Evolutionary conservation across 1,139 yeast species (phyloP).

Genomic region (Suhomyces chickasaworum): DNA sequence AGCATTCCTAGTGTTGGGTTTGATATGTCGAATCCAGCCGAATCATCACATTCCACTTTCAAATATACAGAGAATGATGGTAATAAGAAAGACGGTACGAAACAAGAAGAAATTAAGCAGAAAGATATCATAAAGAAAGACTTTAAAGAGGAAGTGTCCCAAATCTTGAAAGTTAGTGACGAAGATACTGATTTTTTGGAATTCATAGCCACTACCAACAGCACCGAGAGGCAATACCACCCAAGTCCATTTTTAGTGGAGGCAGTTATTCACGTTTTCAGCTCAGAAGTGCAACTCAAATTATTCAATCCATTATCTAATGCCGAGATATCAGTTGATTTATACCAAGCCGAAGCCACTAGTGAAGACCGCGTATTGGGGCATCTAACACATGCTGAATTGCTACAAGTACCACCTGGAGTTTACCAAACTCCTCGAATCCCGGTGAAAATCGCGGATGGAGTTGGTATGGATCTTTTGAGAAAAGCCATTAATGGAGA

Average conservation of each 20-base stretch:
- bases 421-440: conserved; percentile 48
- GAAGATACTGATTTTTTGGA: neutral
- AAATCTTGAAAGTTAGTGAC: neutral
- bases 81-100: no score
- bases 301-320: conserved; percentile 55
- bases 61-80: no score
- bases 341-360: conserved; percentile 49
- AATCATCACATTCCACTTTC: neutral
- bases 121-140: no score
- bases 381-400: conserved; percentile 38
- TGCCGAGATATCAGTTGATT: conserved; percentile 37
- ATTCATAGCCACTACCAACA: neutral
- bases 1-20: conserved; percentile 21
- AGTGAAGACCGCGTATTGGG: conserved; percentile 51
- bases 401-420: conserved; percentile 51
- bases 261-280: conserved; percentile 52
- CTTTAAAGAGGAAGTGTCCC: neutral
- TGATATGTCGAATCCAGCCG: conserved; percentile 1
- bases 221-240: neutral
- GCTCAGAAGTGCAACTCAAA: conserved; percentile 53
- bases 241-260: conserved; percentile 39
- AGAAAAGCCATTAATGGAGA: conserved; percentile 53
- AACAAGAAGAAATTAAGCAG: no score
- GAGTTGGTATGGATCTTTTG: conserved; percentile 52
- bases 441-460: conserved; percentile 48